Evolutionary conservation across 2,329 filamentous ascomycete genomes (phyloP), one percentile per base, ranked within the genome.

Genomic region (Claviceps digitariae): DNA sequence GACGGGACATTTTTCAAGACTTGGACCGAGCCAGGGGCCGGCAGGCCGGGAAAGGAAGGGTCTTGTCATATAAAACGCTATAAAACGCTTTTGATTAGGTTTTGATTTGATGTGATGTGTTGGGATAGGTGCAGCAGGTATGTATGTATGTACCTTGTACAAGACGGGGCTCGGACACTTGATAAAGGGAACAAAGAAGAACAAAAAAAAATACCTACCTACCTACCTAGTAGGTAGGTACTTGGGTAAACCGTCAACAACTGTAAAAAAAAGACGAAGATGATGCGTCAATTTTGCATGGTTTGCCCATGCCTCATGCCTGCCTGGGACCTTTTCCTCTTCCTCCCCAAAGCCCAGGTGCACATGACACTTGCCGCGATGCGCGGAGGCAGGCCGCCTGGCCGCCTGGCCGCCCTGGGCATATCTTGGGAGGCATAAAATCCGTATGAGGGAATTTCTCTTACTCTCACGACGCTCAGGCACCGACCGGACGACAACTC

Each of bases 1-100:
- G 43, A 52, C 46, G 52, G 52, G 36, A 50, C 47, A 27, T 48
- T 41, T 46, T 23, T 34, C 38, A 46, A 44, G 40, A 47, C 25
- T 29, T 25, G 21, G 23, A 21, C 20, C 17, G 34, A 45, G 23
- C 27, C 27, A 43, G 55, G 55, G 55, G 44, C 53, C 43, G 51
- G 46, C 29, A 34, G 20, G 46, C n/a, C 17, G 46, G 46, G 25
- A n/a, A 48, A 46, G 13, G 38, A 44, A 52, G 34, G 25, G 17
- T 20, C 25, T 27, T 46, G 13, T 21, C 20, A 13, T 23, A 13
- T 20, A 41, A 20, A 53, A 13, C 15, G n/a, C 15, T 15, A 29
- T 8, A 29, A 29, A n/a, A n/a, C 38, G n/a, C 5, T 8, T 6
- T 3, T 2, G 4, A 7, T 5, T n/a, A n/a, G n/a, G n/a, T n/a